Base-by-base conservation (phyloP, 441 rosid species). In the Populus hybrid region DNA sequence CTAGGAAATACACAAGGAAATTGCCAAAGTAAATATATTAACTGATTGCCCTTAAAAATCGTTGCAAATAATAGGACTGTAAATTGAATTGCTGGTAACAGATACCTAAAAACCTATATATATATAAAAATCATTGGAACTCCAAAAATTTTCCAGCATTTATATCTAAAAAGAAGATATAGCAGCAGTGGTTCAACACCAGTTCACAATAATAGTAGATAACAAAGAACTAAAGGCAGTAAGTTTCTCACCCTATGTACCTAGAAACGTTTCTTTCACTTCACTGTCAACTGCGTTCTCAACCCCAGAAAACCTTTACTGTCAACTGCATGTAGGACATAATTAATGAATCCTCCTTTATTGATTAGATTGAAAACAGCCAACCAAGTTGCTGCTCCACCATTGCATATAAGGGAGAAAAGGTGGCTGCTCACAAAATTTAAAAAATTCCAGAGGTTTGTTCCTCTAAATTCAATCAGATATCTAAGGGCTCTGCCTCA, bases 401-500 rank as follows among this genome's bases (percentile, higher is more conserved):
- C 4, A 40, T 28, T 23, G 7, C 16, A 40, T 40, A 10, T n/a
- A 0, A 31, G 72, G 42, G 45, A 76, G 70, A 71, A 68, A 70
- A 73, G 76, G 35, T 61, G 63, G 36, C 69, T 16, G 18, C 67
- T 59, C 29, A 65, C 67, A 80, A 69, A 56, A 69, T 33, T 59
- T 23, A 14, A 63, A 74, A 28, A 36, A 42, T 59, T 72, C 53
- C 4, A 23, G 65, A 77, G 42, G 38, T 77, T 71, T 70, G 24
- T 61, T 71, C 68, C 67, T 38, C 45, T 35, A 26, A 24, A 20
- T 40, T 72, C 56, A 24, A 74, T 88, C 85, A 91, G 59, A 87
- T 76, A 81, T 87, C 89, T 76, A 94, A 82, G 65, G 99, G 93
- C 81, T 93, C 98, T 23, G 82, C 84, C 84, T 95, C 97, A 1